Percentiles rank a stretch among this genome's conserved stretches.
phyloP scores from a whole-genome alignment of 1,139 yeast genomes.

The Nakaseomyces sp. region DNA sequence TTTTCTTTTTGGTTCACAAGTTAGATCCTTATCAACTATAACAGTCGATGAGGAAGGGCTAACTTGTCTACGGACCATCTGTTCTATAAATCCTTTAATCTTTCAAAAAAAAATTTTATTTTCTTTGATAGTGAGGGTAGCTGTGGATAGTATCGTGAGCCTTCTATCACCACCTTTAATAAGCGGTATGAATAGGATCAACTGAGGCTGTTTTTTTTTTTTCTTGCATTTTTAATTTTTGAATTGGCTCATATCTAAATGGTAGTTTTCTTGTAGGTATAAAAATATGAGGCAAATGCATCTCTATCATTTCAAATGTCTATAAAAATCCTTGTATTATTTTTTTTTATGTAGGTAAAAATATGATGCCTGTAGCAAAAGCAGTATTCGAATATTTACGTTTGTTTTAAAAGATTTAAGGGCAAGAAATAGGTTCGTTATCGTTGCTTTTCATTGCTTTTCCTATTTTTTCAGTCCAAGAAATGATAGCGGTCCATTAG shows the following conservation, averaged over 20 bases:
- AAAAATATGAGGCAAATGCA: background rate
- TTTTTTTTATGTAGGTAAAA: too few species aligned
- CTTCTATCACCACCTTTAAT: constrained; percentile 14
- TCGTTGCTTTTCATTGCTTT: too few species aligned
- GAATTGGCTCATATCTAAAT: constrained; percentile 10
- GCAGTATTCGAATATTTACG: too few species aligned
- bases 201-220: constrained; percentile 19
- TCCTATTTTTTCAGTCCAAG: background rate
- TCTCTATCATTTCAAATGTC: background rate
- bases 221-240: too few species aligned
- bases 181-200: constrained; percentile 12
- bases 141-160: constrained; percentile 17
- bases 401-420: too few species aligned
- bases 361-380: background rate
- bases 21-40: constrained; percentile 15
- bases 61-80: constrained; percentile 8
- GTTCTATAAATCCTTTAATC: constrained; percentile 7
- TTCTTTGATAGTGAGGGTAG: constrained; percentile 9
- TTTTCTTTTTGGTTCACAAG: background rate
- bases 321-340: too few species aligned
- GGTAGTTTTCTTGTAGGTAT: background rate
- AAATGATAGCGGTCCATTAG: constrained; percentile 2
- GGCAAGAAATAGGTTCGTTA: too few species aligned
- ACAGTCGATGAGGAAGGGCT: constrained; percentile 20
- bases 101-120: background rate